Evolutionary conservation across 2,329 filamentous ascomycete species (phyloP), one percentile per base, ranked within the genome.

Genomic region (Ophiostoma quercus): DNA sequence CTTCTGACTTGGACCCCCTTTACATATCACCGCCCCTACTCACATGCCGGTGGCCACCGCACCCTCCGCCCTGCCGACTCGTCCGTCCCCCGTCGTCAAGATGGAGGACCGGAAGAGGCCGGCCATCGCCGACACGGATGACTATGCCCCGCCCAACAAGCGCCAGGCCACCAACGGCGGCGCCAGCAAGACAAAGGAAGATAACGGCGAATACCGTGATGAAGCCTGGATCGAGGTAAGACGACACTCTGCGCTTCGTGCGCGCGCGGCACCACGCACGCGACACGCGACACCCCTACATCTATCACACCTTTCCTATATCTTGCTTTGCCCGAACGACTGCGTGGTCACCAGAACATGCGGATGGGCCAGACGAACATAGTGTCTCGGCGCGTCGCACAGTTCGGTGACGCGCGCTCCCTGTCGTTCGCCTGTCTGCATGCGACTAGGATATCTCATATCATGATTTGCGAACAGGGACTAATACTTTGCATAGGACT

Each of bases 41-140:
- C 91, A 92, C 86, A 96, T 96, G 92, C 89, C 89, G 90, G 87
- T 91, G 87, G 88, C 91, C 83, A 90, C 91, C 82, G 86, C 87
- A 76, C 85, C 85, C 79, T 86, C 88, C 81, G 85, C 89, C 81
- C 80, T 82, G 78, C 85, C 89, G 73, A 74, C 72, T 85, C 87
- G 88, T 87, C 88, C 91, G 84, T 90, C 92, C 83, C 89, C 89
- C 86, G 85, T 92, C 82, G 84, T 88, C 84, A 97, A 95, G 87
- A 99, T 98, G 94, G 95, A 99, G 87, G 95, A 98, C 85, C 92
- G 95, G 87, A 99, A 99, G 87, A 89, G 95, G 87, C 91, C 93
- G 78, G 92, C 93, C 78, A 86, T 90, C 76, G 86, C 87, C 81
- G 91, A 90, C 78, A 83, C 87, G 77, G 92, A 95, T 79, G 92